Conservation (phyloP, 495 filamentous ascomycete species). For the Ramalina intermedia region DNA sequence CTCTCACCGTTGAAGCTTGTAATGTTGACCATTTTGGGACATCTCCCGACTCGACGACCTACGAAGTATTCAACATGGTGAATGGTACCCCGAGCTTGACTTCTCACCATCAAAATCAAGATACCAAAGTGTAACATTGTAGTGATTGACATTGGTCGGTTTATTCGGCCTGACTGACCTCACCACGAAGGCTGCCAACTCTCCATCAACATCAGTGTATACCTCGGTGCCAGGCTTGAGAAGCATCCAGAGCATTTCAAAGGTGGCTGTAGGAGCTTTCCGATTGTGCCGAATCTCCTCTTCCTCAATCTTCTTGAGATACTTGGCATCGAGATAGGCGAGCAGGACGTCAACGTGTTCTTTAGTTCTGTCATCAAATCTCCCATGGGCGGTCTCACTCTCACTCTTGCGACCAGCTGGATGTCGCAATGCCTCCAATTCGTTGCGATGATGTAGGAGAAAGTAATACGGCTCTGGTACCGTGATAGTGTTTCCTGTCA, state of each 20-base stretch:
- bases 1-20: slow-evolving; percentile 6
- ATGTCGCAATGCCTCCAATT: slow-evolving; percentile 12
- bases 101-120: slow-evolving; percentile 1
- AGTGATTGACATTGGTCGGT: background rate
- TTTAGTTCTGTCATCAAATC: slow-evolving; percentile 9
- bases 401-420: slow-evolving; percentile 7
- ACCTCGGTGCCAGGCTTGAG: slow-evolving; percentile 15
- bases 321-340: slow-evolving; percentile 4
- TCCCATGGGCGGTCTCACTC: background rate
- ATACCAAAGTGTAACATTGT: background rate
- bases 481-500: slow-evolving; percentile 8
- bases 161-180: background rate
- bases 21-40: background rate
- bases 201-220: slow-evolving; percentile 3
- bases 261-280: slow-evolving; percentile 10
- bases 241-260: slow-evolving; percentile 18
- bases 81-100: no score
- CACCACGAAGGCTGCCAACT: slow-evolving; percentile 1
- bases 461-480: slow-evolving; percentile 14
- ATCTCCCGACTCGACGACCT: background rate
- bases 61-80: no score
- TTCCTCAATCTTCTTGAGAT: slow-evolving; percentile 8
- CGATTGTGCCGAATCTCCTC: slow-evolving; percentile 13
- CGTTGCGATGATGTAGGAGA: slow-evolving; percentile 16
- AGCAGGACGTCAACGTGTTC: slow-evolving; percentile 15